Evolutionary conservation across 1,284 basidiomycete species (phyloP), one percentile per base, ranked within the genome.

Genomic region (Omphalotus olearius): DNA sequence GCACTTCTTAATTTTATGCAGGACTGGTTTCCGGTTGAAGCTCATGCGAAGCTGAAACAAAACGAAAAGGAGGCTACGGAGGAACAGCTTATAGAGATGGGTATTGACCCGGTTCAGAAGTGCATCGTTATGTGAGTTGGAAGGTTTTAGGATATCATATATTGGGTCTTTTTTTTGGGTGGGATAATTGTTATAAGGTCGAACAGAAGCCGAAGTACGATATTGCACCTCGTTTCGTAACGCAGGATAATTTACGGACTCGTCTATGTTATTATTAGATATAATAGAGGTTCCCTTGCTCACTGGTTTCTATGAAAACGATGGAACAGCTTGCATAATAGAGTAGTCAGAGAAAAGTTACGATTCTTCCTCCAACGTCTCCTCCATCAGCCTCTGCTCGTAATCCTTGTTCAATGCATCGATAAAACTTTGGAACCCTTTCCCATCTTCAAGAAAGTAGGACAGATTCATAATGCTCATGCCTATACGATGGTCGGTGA

Each of bases 1-100:
- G 89, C 83, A 1, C 68, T 92, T 41, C 73, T 91, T 47, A 86
- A 88, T 59, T 95, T 93, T 61, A 91, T 98, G 83, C 79, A 88
- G 57, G 85, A 89, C 55, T 98, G 93, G 93, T 98, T 98, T 68
- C 93, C 95, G 0, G 66, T 82, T 7, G 95, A 98, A 66, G 78
- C 93, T 14, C 80, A 76, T 58, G 78, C 78, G 60, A 97, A 98
- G 67, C 72, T 85, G 42, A 78, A 77, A 55, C 78, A 83, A 60
- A 95, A 95, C 65, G 85, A 91, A 64, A 73, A 70, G 41, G 94
- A 97, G 63, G 82, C 87, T 0, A 76, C 80, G 0, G 69, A 78
- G 48, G 93, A 96, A 66, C 78, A 91, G 59, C 62, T 89, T 18
- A 68, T 76, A 53, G 86, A 87, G 59, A 65, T 91, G 33, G 83